phyloP scores from a whole-genome alignment of 345 rosid genomes.

The Melaleuca alternifolia region DNA sequence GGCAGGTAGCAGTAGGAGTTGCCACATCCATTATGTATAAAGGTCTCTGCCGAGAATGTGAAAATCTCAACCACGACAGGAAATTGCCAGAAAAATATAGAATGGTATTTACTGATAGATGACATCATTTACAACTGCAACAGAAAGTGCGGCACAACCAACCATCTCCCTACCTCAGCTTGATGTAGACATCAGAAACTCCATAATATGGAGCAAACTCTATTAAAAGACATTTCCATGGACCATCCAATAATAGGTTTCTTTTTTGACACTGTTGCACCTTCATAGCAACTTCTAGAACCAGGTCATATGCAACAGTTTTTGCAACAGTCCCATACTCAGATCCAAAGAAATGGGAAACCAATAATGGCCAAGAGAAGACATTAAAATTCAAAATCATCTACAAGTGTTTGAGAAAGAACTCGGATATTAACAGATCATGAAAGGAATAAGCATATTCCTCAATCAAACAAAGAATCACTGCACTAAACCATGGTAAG shows the following conservation, averaged over 20 bases:
- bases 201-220: constrained; percentile 96
- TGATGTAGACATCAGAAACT: constrained; percentile 80
- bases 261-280: constrained; percentile 84
- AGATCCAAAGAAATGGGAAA: constrained; percentile 6
- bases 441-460: background rate
- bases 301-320: constrained; percentile 93
- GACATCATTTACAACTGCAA: background rate
- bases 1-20: constrained; percentile 94
- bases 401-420: background rate
- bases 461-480: background rate
- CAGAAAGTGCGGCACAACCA: background rate
- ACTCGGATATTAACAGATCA: background rate
- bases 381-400: background rate
- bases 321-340: constrained; percentile 97
- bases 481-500: background rate
- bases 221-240: constrained; percentile 94
- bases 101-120: background rate
- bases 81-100: constrained; percentile 1
- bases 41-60: constrained; percentile 45
- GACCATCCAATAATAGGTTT: constrained; percentile 63
- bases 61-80: background rate
- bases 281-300: constrained; percentile 86
- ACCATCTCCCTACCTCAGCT: constrained; percentile 50
- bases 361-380: constrained; percentile 4
- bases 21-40: constrained; percentile 96